A percentile compares a stretch with the other conserved stretches of the same genome.
Evolutionary conservation across 768 basidiomycete genomes (phyloP).

Genomic region (Pleurotus giganteus): DNA sequence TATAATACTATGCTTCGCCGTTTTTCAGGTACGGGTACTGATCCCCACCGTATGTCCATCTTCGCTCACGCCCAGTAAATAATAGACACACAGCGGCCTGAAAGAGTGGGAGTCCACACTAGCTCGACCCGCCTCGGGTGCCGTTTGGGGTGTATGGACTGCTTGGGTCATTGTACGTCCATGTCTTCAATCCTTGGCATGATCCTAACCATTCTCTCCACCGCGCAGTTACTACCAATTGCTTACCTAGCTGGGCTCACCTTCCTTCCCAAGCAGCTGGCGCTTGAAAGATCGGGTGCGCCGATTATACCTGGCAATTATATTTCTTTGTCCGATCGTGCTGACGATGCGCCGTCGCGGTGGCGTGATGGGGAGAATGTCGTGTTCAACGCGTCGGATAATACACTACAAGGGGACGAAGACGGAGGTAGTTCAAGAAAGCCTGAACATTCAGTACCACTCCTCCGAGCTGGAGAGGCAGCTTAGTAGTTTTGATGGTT

Average conservation of each 20-base stretch:
- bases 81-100: conserved; percentile 42
- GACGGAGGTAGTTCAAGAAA: not conserved
- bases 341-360: conserved; percentile 5
- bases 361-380: conserved; percentile 3
- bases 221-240: conserved; percentile 36
- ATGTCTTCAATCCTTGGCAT: not conserved
- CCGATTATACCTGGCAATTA: conserved; percentile 11
- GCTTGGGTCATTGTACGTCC: conserved; percentile 44
- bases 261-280: conserved; percentile 40
- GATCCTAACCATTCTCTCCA: not conserved
- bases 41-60: not conserved
- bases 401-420: conserved; percentile 1
- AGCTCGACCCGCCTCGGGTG: conserved; percentile 24
- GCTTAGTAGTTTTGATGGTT: not conserved
- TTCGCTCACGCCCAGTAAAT: not conserved
- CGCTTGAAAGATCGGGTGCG: conserved; percentile 29
- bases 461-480: conserved; percentile 4
- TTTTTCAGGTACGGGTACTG: conserved; percentile 40
- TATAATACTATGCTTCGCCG: conserved; percentile 44
- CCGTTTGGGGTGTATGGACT: conserved; percentile 34
- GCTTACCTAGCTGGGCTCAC: conserved; percentile 44
- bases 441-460: conserved; percentile 2
- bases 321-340: not conserved
- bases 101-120: conserved; percentile 40
- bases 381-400: not conserved